Evolutionary conservation across 306 rosid genomes (phyloP), one percentile per base, ranked within the genome.

Genomic region (Begonia fuchsioides): DNA sequence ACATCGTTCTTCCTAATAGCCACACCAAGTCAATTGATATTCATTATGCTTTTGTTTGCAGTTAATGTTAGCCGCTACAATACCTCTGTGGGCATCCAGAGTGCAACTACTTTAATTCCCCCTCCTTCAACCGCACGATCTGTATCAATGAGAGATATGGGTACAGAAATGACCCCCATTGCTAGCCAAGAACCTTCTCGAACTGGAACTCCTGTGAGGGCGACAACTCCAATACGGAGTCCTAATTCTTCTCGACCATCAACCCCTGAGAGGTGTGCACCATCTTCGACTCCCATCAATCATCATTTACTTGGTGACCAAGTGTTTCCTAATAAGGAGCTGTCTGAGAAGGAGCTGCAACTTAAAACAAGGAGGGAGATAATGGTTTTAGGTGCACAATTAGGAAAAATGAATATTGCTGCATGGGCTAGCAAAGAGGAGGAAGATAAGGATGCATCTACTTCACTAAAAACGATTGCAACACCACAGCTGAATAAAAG

Each of bases 391-490:
- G 97, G 97, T 44, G 79, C 84, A 43, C 97, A 78, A 66, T 68
- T 88, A 45, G 97, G 97, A 58, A 88, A 88, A 76, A 70, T 67
- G 72, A 88, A 81, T 67, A 88, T 88, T 65, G 93, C 97, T 64
- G 95, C 97, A 14, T 88, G 97, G 97, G 97, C 97, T 72, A 81
- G 93, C 79, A 88, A 79, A 70, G 90, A 76, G 62, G 96, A 80
- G 44, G 94, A 81, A 68, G 94, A 83, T 51, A 88, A 72, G 46
- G 93, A 72, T 78, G 87, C 95, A 41, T 88, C 97, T 11, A 68
- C 86, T 5, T 81, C 95, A 3, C 66, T 72, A 43, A 78, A 83
- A 72, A 68, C 47, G 54, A 53, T 70, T 65, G 50, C 69, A 53
- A 59, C 65, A 13, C 82, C 66, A 57, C 65, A 61, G 39, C 69